Conservation (phyloP, 2,329 filamentous ascomycete species). For the Trichothecium sympodiale region DNA sequence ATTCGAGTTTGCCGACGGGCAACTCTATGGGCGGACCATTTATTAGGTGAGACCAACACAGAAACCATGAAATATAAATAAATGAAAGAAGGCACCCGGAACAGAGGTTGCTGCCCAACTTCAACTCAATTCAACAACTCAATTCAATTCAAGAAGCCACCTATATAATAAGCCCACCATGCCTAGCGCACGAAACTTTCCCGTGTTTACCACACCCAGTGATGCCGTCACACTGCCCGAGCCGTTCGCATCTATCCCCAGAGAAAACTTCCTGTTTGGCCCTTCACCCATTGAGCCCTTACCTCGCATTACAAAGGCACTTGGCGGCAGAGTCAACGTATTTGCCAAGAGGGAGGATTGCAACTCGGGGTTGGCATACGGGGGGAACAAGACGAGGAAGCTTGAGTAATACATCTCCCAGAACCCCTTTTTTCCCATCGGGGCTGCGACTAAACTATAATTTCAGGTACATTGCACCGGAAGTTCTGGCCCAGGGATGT, state of each 20-base stretch:
- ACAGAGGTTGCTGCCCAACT: no score
- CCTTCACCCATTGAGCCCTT: constrained; percentile 59
- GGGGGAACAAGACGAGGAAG: constrained; percentile 61
- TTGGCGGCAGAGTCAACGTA: constrained; percentile 48
- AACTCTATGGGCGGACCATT: no score
- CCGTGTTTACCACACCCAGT: no score
- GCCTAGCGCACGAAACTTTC: no score
- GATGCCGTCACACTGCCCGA: constrained; percentile 45
- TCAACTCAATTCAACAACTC: no score
- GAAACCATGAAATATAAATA: no score
- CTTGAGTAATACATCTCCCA: constrained; percentile 35
- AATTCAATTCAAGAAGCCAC: no score
- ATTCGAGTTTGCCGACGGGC: no score
- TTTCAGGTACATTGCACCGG: constrained; percentile 54
- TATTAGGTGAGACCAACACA: no score
- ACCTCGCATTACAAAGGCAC: constrained; percentile 49
- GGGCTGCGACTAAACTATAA: no score
- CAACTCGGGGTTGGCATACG: constrained; percentile 55
- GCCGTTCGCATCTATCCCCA: constrained; percentile 52
- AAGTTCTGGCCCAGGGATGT: constrained; percentile 43
- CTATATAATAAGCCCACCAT: no score
- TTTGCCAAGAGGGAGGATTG: constrained; percentile 66
- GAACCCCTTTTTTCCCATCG: neutral
- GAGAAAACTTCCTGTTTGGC: constrained; percentile 50
- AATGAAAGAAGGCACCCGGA: no score